These are phyloP conservation scores for Penicillium samsonianum DNA, from an alignment of 495 filamentous ascomycete genomes.

Conservation along the genomic window DNA sequence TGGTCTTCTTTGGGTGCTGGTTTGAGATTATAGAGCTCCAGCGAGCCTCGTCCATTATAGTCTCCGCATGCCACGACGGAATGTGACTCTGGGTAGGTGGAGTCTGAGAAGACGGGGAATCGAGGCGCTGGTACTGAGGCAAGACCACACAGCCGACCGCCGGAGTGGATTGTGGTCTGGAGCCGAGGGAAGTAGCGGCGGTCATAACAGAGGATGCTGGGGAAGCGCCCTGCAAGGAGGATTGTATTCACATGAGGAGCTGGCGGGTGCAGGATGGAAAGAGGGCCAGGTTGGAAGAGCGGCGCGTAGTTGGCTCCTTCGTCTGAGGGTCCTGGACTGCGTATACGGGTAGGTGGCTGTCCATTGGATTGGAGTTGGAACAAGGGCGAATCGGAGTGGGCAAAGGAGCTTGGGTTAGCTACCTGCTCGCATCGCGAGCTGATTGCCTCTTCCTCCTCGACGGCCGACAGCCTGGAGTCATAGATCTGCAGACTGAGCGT, in stretches of 20 bases:
- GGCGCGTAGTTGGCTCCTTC: slow-evolving; percentile 61
- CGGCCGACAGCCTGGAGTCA: slow-evolving; percentile 62
- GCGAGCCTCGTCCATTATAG: slow-evolving; percentile 87
- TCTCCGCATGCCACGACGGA: slow-evolving; percentile 86
- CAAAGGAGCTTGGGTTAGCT: slow-evolving; percentile 33
- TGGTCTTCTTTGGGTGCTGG: slow-evolving; percentile 28
- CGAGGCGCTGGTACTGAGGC: slow-evolving; percentile 68
- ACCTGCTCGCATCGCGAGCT: slow-evolving; percentile 44
- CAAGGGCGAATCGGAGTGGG: slow-evolving; percentile 41
- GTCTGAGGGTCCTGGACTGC: slow-evolving; percentile 42
- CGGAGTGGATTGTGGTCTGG: slow-evolving; percentile 76
- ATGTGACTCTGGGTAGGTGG: slow-evolving; percentile 52
- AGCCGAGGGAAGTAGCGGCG: slow-evolving; percentile 82
- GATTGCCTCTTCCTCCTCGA: slow-evolving; percentile 46
- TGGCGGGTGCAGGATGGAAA: slow-evolving; percentile 77
- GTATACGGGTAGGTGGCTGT: slow-evolving; percentile 43
- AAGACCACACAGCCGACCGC: slow-evolving; percentile 77
- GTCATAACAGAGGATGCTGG: slow-evolving; percentile 87
- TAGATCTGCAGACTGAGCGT: slow-evolving; percentile 80
- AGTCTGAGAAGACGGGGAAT: slow-evolving; percentile 50
- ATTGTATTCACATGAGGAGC: slow-evolving; percentile 52
- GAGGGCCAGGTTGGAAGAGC: slow-evolving; percentile 77
- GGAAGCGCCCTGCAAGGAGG: slow-evolving; percentile 79
- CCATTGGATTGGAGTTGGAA: slow-evolving; percentile 44
- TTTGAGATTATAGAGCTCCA: slow-evolving; percentile 78